phyloP scores from a whole-genome alignment of 345 rosid species.

The Atalantia buxifolia region DNA sequence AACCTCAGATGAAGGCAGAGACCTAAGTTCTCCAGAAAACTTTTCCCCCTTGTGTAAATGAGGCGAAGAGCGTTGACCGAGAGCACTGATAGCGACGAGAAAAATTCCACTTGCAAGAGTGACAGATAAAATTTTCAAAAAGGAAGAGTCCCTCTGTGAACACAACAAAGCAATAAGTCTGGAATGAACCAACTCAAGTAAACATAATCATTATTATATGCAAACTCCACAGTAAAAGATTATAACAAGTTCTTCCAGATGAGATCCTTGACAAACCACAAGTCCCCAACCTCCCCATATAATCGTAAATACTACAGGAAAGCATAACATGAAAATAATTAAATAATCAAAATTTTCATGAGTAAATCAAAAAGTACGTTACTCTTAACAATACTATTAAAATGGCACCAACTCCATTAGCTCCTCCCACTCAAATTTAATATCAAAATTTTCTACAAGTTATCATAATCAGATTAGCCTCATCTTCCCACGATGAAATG shows the following conservation, averaged over 20 bases:
- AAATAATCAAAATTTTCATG: not conserved
- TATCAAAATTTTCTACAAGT: not conserved
- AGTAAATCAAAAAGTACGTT: not conserved
- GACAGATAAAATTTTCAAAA: slow-evolving; percentile 48
- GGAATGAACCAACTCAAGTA: not conserved
- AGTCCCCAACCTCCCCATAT: not conserved
- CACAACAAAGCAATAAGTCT: slow-evolving; percentile 14
- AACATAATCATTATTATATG: not conserved
- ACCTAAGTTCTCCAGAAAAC: slow-evolving; percentile 24
- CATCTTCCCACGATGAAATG: not conserved
- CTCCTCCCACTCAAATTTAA: not conserved
- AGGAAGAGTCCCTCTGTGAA: slow-evolving; percentile 55
- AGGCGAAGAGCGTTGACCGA: slow-evolving; percentile 44
- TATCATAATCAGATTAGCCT: not conserved
- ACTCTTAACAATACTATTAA: not conserved
- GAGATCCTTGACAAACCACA: not conserved
- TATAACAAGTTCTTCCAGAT: not conserved
- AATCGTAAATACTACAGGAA: not conserved
- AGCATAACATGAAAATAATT: not conserved
- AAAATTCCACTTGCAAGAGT: slow-evolving; percentile 67
- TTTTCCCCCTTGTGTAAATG: slow-evolving; percentile 34
- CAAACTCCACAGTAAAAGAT: not conserved
- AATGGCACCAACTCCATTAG: not conserved
- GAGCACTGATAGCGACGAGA: slow-evolving; percentile 40
- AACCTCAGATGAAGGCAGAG: slow-evolving; percentile 37